Percentiles rank a stretch among this genome's conserved stretches.
These are phyloP conservation scores for Paramecium bursaria DNA, from an alignment of 73 alveolate species.

Conservation along the genomic window DNA sequence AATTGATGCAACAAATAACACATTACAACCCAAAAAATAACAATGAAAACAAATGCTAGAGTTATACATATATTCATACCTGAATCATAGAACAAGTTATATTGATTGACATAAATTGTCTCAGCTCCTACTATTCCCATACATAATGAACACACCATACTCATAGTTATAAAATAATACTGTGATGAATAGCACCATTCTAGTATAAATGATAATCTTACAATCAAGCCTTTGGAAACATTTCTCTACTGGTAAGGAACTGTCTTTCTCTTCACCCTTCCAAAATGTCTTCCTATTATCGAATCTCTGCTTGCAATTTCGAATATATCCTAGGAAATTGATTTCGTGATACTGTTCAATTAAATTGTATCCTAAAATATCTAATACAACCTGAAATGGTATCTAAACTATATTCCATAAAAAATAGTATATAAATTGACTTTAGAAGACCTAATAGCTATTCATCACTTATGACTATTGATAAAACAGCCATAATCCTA, in stretches of 20 bases:
- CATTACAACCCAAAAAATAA: conserved; percentile 47
- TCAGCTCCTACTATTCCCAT: background rate
- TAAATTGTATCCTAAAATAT: conserved; percentile 55
- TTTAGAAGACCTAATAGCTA: background rate
- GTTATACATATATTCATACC: background rate
- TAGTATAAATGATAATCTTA: background rate
- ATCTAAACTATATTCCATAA: conserved; percentile 35
- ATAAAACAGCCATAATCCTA: conserved; percentile 33
- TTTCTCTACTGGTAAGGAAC: background rate
- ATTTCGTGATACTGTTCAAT: conserved; percentile 59
- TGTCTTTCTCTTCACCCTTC: background rate
- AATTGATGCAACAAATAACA: conserved; percentile 18
- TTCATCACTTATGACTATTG: background rate
- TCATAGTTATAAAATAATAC: conserved; percentile 17
- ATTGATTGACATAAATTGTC: conserved; percentile 4
- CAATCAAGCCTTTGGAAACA: conserved; percentile 16
- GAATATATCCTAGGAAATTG: conserved; percentile 54
- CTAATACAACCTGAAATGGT: conserved; percentile 61
- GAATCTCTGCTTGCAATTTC: conserved; percentile 41
- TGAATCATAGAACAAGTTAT: conserved; percentile 26
- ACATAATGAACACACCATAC: background rate
- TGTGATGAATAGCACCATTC: conserved; percentile 61
- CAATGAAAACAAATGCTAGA: conserved; percentile 10
- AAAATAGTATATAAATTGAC: conserved; percentile 42
- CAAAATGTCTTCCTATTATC: conserved; percentile 33